These are phyloP conservation scores for Agrocybe praecox DNA, from an alignment of 768 basidiomycete genomes.

Conservation along the genomic window DNA sequence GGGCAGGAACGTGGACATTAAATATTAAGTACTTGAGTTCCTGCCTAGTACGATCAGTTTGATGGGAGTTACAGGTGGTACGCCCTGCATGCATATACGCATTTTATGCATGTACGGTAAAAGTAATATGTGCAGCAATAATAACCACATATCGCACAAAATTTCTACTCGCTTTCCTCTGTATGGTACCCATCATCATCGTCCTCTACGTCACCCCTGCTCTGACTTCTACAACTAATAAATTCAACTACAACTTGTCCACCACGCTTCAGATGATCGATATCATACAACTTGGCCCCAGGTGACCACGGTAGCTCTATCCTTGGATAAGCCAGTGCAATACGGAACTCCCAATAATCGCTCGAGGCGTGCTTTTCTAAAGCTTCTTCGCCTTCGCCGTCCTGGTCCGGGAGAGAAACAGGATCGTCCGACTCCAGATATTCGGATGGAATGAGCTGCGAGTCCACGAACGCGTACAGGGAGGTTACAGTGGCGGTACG, in stretches of 20 bases:
- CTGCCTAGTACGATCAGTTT: too few relatives aligned
- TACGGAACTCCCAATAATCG: slow-evolving; percentile 75
- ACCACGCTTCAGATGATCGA: slow-evolving; percentile 57
- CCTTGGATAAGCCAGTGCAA: slow-evolving; percentile 72
- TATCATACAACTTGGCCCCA: slow-evolving; percentile 39
- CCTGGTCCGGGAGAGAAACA: slow-evolving; percentile 37
- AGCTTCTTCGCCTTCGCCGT: slow-evolving; percentile 36
- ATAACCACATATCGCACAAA: too few relatives aligned
- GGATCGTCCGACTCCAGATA: slow-evolving; percentile 43
- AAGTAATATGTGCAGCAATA: too few relatives aligned
- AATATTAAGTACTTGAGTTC: too few relatives aligned
- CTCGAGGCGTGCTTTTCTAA: slow-evolving; percentile 24
- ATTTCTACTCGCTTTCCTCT: slow-evolving; percentile 48
- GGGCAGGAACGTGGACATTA: too few relatives aligned
- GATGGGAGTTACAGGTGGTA: too few relatives aligned
- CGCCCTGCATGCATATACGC: too few relatives aligned
- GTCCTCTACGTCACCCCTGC: slow-evolving; percentile 21
- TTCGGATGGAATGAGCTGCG: slow-evolving; percentile 50
- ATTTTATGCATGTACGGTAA: too few relatives aligned
- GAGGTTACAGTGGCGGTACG: slow-evolving; percentile 51
- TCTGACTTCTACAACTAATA: slow-evolving; percentile 20
- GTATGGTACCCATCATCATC: slow-evolving; percentile 61
- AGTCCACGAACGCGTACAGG: slow-evolving; percentile 77
- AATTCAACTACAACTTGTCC: slow-evolving; percentile 68
- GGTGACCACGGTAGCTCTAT: slow-evolving; percentile 56